Percentiles rank a stretch among this genome's conserved stretches.
phyloP scores from a whole-genome alignment of 257 asterid genomes.

The Solanum bukasovii region DNA sequence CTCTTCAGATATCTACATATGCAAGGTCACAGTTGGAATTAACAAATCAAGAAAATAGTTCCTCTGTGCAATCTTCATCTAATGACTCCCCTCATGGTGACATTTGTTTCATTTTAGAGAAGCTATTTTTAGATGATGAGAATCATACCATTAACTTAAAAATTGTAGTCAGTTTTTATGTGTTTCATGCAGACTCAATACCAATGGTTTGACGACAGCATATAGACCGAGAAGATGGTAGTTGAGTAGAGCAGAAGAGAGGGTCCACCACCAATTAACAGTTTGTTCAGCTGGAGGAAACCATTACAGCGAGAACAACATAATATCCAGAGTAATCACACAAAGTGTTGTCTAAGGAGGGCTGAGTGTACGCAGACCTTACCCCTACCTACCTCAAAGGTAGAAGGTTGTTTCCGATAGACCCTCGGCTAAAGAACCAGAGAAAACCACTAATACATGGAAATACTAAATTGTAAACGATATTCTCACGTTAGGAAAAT shows the following conservation, averaged over 20 bases:
- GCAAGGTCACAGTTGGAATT: not conserved
- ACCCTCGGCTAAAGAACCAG: not conserved
- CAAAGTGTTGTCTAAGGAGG: not conserved
- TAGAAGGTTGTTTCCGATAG: not conserved
- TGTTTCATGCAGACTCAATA: not conserved
- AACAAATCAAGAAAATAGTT: not conserved
- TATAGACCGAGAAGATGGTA: not conserved
- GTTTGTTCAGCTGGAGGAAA: not conserved
- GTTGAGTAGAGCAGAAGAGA: not conserved
- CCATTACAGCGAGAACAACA: not conserved
- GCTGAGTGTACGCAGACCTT: not conserved
- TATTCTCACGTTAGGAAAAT: not conserved
- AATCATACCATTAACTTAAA: not conserved
- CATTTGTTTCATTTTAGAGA: not conserved
- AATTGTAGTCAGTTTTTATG: not conserved
- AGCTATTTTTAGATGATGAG: not conserved
- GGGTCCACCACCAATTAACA: not conserved
- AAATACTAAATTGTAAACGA: not conserved
- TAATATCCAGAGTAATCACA: not conserved
- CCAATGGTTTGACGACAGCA: not conserved
- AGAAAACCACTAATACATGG: not conserved
- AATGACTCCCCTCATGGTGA: not conserved
- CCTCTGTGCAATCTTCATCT: not conserved
- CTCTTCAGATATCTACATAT: not conserved
- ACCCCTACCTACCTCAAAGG: not conserved